Evolutionary conservation across 2,329 filamentous ascomycete species (phyloP).

Genomic region (Tympanopsis confertula): DNA sequence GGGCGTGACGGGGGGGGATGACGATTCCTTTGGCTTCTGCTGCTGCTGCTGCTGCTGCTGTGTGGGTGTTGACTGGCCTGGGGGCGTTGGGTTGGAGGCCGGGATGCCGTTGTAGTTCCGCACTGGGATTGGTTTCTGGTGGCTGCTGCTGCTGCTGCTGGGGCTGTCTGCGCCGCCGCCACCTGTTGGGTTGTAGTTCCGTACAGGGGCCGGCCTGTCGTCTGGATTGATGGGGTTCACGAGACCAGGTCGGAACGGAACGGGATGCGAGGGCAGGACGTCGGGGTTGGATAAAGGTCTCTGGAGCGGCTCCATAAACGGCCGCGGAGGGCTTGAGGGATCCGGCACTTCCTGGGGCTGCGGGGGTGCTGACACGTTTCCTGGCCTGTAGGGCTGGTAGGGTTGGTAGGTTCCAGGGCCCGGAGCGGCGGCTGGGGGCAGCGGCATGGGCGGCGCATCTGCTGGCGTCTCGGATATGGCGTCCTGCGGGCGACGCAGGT

Average conservation of each 20-base stretch:
- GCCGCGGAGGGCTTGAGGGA: slow-evolving; percentile 12
- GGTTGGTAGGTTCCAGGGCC: slow-evolving; percentile 11
- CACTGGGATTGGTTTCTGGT: slow-evolving; percentile 13
- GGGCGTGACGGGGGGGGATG: slow-evolving; percentile 53
- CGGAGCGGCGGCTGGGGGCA: slow-evolving; percentile 21
- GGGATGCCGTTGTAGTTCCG: slow-evolving; percentile 41
- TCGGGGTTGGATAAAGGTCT: slow-evolving; percentile 23
- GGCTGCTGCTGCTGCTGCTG: slow-evolving; percentile 2
- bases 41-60: slow-evolving; percentile 21
- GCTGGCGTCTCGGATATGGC: slow-evolving; percentile 66
- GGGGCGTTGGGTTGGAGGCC: slow-evolving; percentile 35
- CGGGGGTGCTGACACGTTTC: neutral
- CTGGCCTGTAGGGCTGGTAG: slow-evolving; percentile 8
- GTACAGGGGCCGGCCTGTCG: slow-evolving; percentile 41
- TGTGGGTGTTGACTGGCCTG: slow-evolving; percentile 10
- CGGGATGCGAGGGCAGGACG: slow-evolving; percentile 45
- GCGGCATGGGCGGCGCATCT: slow-evolving; percentile 45
- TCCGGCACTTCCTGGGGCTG: slow-evolving; percentile 7
- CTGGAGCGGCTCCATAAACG: slow-evolving; percentile 14
- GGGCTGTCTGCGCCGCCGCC: neutral
- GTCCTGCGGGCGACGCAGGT: slow-evolving; percentile 49
- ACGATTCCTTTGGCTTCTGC: slow-evolving; percentile 14
- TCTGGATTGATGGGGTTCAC: slow-evolving; percentile 39
- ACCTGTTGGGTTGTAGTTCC: slow-evolving; percentile 16
- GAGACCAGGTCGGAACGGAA: slow-evolving; percentile 50